These are phyloP conservation scores for Camelina hispida DNA, from an alignment of 345 rosid species.

Conservation along the genomic window DNA sequence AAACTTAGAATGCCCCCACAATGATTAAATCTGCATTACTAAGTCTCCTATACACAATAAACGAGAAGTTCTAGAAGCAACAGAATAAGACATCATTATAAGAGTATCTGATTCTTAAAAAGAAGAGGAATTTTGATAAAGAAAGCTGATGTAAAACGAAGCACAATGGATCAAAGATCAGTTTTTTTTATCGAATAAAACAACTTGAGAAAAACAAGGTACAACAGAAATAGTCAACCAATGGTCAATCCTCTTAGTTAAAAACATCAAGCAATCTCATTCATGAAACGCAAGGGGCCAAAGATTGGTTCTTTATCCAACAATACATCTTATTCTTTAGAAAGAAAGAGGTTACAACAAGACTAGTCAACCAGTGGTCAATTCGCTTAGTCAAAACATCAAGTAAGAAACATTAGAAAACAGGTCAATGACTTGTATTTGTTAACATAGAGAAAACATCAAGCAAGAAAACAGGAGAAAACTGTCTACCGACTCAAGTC, in stretches of 20 bases:
- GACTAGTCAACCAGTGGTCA: constrained; percentile 34
- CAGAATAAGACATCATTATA: too few relatives aligned
- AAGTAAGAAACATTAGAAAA: constrained; percentile 5
- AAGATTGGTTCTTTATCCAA: constrained; percentile 8
- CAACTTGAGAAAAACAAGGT: neutral
- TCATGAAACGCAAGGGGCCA: neutral
- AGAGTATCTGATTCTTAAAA: neutral
- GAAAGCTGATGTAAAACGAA: neutral
- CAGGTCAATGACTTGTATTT: constrained; percentile 9
- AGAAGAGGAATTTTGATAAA: neutral
- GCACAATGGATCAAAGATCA: constrained; percentile 5
- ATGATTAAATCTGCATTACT: neutral
- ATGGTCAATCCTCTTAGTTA: constrained; percentile 33
- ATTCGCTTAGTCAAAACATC: constrained; percentile 15
- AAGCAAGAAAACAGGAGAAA: constrained; percentile 14
- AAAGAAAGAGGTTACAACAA: neutral
- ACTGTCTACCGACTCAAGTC: constrained; percentile 1
- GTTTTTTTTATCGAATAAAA: neutral
- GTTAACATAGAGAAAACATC: neutral
- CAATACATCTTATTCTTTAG: neutral
- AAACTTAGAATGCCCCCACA: neutral
- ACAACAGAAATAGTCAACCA: constrained; percentile 20
- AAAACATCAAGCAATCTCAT: constrained; percentile 9
- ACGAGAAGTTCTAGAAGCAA: neutral
- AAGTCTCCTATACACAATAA: neutral